These are phyloP conservation scores for Auriculariales sp. DNA, from an alignment of 768 basidiomycete genomes.

Conservation along the genomic window DNA sequence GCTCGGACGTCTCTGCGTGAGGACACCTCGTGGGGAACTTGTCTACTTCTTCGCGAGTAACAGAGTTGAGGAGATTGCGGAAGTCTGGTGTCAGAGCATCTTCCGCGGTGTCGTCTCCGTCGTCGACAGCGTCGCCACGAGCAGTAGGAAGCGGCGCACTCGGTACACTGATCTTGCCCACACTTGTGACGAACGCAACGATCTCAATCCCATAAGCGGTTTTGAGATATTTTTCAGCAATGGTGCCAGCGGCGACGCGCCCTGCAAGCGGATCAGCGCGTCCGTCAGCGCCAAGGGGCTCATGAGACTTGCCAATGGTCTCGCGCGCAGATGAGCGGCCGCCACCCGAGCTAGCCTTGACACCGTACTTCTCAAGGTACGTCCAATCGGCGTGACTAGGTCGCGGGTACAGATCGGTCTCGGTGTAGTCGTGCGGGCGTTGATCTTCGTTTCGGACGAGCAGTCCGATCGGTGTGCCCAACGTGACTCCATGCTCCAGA, in stretches of 20 bases:
- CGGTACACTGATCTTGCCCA: constrained; percentile 83
- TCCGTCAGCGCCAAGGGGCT: background rate
- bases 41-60: constrained; percentile 84
- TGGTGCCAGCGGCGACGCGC: constrained; percentile 94
- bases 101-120: constrained; percentile 45
- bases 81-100: constrained; percentile 80
- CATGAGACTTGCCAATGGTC: constrained; percentile 68
- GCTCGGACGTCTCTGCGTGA: constrained; percentile 72
- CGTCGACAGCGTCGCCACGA: constrained; percentile 26
- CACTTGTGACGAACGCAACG: constrained; percentile 92
- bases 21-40: constrained; percentile 80
- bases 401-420: constrained; percentile 93
- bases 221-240: constrained; percentile 91
- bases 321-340: constrained; percentile 91
- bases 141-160: constrained; percentile 18
- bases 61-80: constrained; percentile 54
- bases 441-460: constrained; percentile 97
- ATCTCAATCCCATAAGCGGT: constrained; percentile 82
- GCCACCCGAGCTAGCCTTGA: constrained; percentile 95
- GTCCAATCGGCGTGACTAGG: constrained; percentile 98
- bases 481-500: constrained; percentile 81
- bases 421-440: constrained; percentile 93
- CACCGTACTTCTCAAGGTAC: constrained; percentile 91
- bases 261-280: constrained; percentile 26
- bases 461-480: constrained; percentile 96